Percentiles rank a stretch among this genome's conserved stretches.
Conservation (phyloP, 1,139 yeast genomes). For the Taphrina deformans region DNA sequence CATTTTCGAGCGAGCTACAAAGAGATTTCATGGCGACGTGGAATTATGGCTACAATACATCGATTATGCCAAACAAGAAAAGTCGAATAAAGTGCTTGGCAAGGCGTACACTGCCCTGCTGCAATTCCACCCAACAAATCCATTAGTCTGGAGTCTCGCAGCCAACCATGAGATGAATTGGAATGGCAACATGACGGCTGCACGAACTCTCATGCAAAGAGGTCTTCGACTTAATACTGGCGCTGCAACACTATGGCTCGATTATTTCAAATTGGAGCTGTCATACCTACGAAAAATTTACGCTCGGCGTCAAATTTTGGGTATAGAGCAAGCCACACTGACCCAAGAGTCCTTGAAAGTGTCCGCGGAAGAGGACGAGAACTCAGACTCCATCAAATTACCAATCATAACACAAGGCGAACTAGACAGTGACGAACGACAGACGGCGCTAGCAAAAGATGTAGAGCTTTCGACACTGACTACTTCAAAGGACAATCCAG, state of each 20-base stretch:
- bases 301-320: constrained; percentile 79
- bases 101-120: constrained; percentile 72
- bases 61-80: constrained; percentile 67
- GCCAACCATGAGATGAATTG: constrained; percentile 90
- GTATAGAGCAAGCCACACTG: constrained; percentile 43
- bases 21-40: constrained; percentile 74
- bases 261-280: constrained; percentile 84
- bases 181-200: constrained; percentile 85
- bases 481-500: constrained; percentile 26
- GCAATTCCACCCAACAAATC: constrained; percentile 85
- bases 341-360: constrained; percentile 2
- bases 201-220: constrained; percentile 80
- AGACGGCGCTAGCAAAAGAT: constrained; percentile 16
- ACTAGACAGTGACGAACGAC: not conserved
- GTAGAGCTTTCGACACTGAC: constrained; percentile 26
- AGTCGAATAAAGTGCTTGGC: constrained; percentile 78
- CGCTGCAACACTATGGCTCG: constrained; percentile 71
- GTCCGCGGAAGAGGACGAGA: constrained; percentile 17
- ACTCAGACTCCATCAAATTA: constrained; percentile 16
- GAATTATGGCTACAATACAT: constrained; percentile 78
- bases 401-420: constrained; percentile 10
- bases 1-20: constrained; percentile 79
- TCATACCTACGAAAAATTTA: constrained; percentile 78
- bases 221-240: constrained; percentile 83
- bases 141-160: constrained; percentile 90